Evolutionary conservation across 2,329 filamentous ascomycete genomes (phyloP).

Genomic region (Penicillium rolfsii): DNA sequence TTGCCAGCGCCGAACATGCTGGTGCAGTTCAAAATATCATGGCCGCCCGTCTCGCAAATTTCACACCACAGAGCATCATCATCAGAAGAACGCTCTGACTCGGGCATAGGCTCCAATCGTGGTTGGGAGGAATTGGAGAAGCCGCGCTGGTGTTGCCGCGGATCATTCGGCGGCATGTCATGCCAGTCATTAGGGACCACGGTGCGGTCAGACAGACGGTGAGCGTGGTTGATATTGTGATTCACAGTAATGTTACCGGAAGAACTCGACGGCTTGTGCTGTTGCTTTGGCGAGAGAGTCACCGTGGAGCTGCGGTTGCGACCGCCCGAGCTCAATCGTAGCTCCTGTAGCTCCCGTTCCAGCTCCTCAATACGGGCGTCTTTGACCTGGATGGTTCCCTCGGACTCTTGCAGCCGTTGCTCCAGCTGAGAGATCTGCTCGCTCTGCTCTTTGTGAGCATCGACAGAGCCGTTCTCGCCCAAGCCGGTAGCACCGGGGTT

Average conservation of each 20-base stretch:
- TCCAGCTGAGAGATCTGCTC: constrained; percentile 70
- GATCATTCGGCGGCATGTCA: constrained; percentile 34
- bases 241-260: constrained; percentile 31
- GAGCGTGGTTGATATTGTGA: constrained; percentile 37
- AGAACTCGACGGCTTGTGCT: constrained; percentile 38
- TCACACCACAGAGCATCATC: constrained; percentile 87
- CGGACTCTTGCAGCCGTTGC: constrained; percentile 77
- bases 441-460: constrained; percentile 48
- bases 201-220: constrained; percentile 49
- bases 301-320: constrained; percentile 43
- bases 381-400: constrained; percentile 73
- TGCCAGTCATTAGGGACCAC: constrained; percentile 49
- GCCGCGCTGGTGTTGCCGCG: constrained; percentile 33
- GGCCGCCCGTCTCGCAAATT: constrained; percentile 88
- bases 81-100: constrained; percentile 61
- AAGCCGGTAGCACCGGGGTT: constrained; percentile 37
- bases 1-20: constrained; percentile 71
- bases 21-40: constrained; percentile 92
- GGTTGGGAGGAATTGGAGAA: constrained; percentile 34
- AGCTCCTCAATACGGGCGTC: constrained; percentile 77
- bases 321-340: constrained; percentile 34
- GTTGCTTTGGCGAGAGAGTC: constrained; percentile 39
- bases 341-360: constrained; percentile 70
- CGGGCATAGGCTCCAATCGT: constrained; percentile 47
- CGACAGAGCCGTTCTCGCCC: constrained; percentile 34